Evolutionary conservation across 352 stramenopile genomes (phyloP).

Genomic region (Paralagenidium karlingii): DNA sequence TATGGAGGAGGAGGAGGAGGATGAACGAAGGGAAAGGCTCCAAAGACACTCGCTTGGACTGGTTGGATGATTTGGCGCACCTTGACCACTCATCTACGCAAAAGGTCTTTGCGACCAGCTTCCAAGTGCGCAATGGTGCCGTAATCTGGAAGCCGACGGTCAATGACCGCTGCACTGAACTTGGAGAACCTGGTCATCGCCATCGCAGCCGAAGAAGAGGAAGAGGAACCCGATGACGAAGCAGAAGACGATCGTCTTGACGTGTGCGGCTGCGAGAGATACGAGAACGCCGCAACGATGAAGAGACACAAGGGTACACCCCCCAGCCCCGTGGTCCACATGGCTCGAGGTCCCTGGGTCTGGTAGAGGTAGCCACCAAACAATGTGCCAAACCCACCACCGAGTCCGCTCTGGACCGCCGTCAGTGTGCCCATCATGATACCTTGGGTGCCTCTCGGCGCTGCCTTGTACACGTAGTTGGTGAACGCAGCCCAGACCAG

Average conservation of each 20-base stretch:
- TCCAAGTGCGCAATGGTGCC: too few species aligned
- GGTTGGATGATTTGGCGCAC: too few species aligned
- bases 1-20: too few species aligned
- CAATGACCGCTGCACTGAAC: too few species aligned
- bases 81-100: too few species aligned
- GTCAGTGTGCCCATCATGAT: conserved; percentile 61
- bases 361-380: conserved; percentile 65
- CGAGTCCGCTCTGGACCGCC: conserved; percentile 53
- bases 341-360: conserved; percentile 27
- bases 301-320: conserved; percentile 3
- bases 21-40: too few species aligned
- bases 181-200: too few species aligned
- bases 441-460: conserved; percentile 40
- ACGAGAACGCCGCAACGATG: conserved; percentile 22
- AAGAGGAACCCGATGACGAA: too few species aligned
- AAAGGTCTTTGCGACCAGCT: too few species aligned
- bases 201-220: too few species aligned
- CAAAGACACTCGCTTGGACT: too few species aligned
- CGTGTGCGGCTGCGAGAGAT: conserved; percentile 30
- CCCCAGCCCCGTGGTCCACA: conserved; percentile 23
- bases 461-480: conserved; percentile 63
- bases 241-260: conserved; percentile 29
- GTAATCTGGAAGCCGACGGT: too few species aligned
- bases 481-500: conserved; percentile 63
- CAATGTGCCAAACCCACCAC: conserved; percentile 40